Percentiles rank a stretch among this genome's conserved stretches.
phyloP scores from a whole-genome alignment of 345 rosid species.

The Eucalyptus guilfoylei region DNA sequence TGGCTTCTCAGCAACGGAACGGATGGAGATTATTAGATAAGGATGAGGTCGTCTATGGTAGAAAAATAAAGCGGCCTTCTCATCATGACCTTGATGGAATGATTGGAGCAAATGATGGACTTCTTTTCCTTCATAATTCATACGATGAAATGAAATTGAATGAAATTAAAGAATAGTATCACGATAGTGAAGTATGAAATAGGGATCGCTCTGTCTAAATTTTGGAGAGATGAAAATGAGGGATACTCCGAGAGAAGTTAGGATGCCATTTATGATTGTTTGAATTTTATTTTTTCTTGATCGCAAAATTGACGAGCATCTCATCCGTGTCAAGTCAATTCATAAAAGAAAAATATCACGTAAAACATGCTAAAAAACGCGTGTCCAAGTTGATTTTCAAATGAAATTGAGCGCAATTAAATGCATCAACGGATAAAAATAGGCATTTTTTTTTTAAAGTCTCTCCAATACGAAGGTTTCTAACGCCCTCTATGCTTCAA shows the following conservation, averaged over 20 bases:
- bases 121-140: not conserved
- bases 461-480: not conserved
- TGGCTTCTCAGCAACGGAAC: too few species aligned
- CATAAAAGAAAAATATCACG: not conserved
- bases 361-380: not conserved
- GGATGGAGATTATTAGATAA: not conserved
- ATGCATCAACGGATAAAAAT: accelerated
- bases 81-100: not conserved
- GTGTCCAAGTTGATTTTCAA: accelerated
- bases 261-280: not conserved
- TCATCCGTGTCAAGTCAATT: not conserved
- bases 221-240: not conserved
- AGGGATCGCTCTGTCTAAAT: not conserved
- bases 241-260: not conserved
- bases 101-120: not conserved
- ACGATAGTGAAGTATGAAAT: not conserved
- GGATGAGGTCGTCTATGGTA: not conserved
- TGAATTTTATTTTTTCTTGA: not conserved
- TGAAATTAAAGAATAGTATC: not conserved
- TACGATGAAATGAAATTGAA: not conserved
- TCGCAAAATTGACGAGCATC: accelerated
- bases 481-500: not conserved
- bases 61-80: not conserved
- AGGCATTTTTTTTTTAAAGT: not conserved
- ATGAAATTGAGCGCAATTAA: not conserved